Evolutionary conservation across 257 asterid species (phyloP).

Genomic region (Primulina huaijiensis): DNA sequence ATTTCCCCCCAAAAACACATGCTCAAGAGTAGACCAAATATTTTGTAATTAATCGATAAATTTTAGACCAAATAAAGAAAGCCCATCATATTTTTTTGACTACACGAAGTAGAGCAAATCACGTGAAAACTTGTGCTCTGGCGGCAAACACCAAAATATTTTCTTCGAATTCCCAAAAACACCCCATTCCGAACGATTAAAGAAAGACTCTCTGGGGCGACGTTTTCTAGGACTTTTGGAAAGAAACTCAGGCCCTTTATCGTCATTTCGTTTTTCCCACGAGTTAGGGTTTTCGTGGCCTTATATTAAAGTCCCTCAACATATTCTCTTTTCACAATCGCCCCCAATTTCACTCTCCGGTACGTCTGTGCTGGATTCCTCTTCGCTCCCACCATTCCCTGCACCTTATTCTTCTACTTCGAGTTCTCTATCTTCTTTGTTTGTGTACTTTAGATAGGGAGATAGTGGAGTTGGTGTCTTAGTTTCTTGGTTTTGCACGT

Average conservation of each 20-base stretch:
- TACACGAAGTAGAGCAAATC: background rate
- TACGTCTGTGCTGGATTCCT: background rate
- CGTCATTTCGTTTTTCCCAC: constrained; percentile 46
- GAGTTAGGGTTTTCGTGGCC: constrained; percentile 76
- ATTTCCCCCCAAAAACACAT: background rate
- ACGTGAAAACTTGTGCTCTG: constrained; percentile 9
- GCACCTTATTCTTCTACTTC: background rate
- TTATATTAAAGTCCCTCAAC: constrained; percentile 41
- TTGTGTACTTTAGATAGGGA: background rate
- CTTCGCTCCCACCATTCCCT: constrained; percentile 28
- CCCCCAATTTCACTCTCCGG: constrained; percentile 33
- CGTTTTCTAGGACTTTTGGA: constrained; percentile 19
- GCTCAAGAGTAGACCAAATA: background rate
- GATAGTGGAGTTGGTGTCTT: background rate
- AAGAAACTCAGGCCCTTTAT: constrained; percentile 24
- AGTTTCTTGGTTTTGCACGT: too few relatives aligned
- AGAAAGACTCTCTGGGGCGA: constrained; percentile 29
- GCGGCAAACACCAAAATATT: constrained; percentile 56
- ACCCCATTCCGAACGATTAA: constrained; percentile 20
- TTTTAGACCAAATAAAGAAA: background rate
- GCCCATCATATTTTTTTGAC: background rate
- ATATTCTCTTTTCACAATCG: constrained; percentile 39
- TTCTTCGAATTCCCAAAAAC: constrained; percentile 26
- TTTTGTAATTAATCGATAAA: too few relatives aligned
- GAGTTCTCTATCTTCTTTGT: background rate